Evolutionary conservation across 768 basidiomycete species (phyloP).

Genomic region (Hysterangium stoloniferum): DNA sequence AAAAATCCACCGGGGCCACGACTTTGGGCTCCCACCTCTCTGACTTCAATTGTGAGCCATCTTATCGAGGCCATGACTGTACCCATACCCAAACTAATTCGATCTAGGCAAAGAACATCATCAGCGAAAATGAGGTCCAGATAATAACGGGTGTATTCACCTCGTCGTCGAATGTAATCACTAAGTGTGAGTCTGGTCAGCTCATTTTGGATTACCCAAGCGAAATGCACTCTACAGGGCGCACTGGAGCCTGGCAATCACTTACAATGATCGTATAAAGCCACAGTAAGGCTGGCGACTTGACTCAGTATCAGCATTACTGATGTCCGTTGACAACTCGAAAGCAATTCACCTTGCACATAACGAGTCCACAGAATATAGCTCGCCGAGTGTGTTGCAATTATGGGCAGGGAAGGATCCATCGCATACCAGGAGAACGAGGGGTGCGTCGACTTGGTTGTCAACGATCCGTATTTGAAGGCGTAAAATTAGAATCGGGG

Average conservation of each 20-base stretch:
- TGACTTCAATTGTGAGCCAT: neutral
- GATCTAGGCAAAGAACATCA: neutral
- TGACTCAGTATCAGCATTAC: neutral
- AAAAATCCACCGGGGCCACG: constrained; percentile 8
- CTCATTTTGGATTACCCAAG: neutral
- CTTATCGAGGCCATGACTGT: neutral
- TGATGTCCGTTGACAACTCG: neutral
- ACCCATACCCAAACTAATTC: constrained; percentile 8
- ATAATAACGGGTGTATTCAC: neutral
- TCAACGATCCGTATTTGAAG: too few relatives aligned
- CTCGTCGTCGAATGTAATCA: constrained; percentile 5
- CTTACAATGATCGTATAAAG: constrained; percentile 6
- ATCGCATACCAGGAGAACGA: too few relatives aligned
- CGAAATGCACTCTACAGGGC: neutral
- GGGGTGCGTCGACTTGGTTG: too few relatives aligned
- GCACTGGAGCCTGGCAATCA: neutral
- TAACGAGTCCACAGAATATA: neutral
- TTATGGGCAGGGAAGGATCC: too few relatives aligned
- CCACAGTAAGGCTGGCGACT: constrained; percentile 5
- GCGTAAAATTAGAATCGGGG: too few relatives aligned
- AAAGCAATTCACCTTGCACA: constrained; percentile 4
- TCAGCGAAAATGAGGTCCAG: neutral
- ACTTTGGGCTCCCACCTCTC: neutral
- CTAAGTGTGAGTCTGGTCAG: neutral
- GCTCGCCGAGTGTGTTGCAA: too few relatives aligned